Conservation (phyloP, 2,329 filamentous ascomycete genomes). For the Colletotrichum sp. region DNA sequence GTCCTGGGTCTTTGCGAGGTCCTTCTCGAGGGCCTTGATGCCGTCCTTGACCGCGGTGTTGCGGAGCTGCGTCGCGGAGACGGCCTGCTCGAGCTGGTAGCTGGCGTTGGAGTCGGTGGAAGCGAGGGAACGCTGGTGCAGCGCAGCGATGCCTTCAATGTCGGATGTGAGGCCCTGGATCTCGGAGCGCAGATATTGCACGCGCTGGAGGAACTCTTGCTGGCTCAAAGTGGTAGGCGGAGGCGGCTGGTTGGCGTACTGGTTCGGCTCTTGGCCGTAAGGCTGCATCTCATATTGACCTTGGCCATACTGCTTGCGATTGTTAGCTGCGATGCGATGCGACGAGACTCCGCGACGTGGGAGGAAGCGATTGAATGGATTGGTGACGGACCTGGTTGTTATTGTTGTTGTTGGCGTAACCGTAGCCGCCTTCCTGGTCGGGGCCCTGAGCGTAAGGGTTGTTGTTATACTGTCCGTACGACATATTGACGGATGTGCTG, state of each 20-base stretch:
- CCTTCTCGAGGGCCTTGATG: slow-evolving; percentile 77
- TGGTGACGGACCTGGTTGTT: slow-evolving; percentile 42
- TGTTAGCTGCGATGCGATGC: background rate
- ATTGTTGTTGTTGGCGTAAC: slow-evolving; percentile 33
- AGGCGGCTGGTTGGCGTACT: slow-evolving; percentile 23
- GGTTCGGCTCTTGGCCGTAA: slow-evolving; percentile 43
- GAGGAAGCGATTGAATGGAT: background rate
- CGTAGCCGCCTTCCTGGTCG: slow-evolving; percentile 51
- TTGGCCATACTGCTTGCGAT: slow-evolving; percentile 29
- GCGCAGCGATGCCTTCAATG: slow-evolving; percentile 69
- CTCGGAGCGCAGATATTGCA: slow-evolving; percentile 70
- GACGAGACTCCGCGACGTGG: background rate
- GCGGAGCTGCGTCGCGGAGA: slow-evolving; percentile 73
- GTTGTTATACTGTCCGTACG: slow-evolving; percentile 66
- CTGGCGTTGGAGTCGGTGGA: slow-evolving; percentile 64
- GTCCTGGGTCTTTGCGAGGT: slow-evolving; percentile 68
- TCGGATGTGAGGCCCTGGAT: slow-evolving; percentile 71
- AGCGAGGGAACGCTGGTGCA: slow-evolving; percentile 75
- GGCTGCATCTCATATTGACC: slow-evolving; percentile 62
- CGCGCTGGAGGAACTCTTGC: slow-evolving; percentile 71
- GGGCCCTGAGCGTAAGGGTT: slow-evolving; percentile 68
- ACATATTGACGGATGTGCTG: slow-evolving; percentile 50
- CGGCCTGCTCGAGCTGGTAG: slow-evolving; percentile 68
- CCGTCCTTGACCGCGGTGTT: slow-evolving; percentile 81
- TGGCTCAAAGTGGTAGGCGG: slow-evolving; percentile 53